Conservation (phyloP, 768 basidiomycete genomes). For the Pleurotus sapidus region DNA sequence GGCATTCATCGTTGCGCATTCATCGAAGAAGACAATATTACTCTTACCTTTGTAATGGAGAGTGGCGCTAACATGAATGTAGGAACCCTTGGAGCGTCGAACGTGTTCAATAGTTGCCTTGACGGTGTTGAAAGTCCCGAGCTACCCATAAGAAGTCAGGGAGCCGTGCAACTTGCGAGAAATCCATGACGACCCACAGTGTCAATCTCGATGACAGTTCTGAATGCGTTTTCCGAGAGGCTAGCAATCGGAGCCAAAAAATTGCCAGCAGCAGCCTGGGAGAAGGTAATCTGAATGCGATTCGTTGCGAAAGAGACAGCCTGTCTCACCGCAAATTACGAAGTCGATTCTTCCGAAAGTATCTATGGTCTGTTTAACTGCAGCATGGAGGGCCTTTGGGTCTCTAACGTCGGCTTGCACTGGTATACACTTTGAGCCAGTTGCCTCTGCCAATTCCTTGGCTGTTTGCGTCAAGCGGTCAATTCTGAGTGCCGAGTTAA, state of each 20-base stretch:
- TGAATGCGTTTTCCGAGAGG: constrained; percentile 88
- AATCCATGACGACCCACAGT: constrained; percentile 46
- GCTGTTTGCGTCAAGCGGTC: constrained; percentile 72
- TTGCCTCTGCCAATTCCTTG: constrained; percentile 62
- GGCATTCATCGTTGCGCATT: constrained; percentile 68
- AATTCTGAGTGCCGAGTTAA: constrained; percentile 39
- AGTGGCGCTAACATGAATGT: constrained; percentile 88
- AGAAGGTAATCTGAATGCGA: not conserved
- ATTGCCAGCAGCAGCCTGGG: constrained; percentile 93
- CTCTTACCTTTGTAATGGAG: constrained; percentile 76
- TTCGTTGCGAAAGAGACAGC: not conserved
- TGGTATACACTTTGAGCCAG: constrained; percentile 70
- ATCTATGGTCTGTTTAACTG: constrained; percentile 72
- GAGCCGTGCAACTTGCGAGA: not conserved
- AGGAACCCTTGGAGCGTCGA: constrained; percentile 70
- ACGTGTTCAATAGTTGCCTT: constrained; percentile 85
- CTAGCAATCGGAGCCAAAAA: constrained; percentile 85
- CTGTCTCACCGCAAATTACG: constrained; percentile 79
- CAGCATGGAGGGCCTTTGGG: constrained; percentile 66
- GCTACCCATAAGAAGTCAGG: constrained; percentile 33
- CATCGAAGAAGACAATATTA: constrained; percentile 46
- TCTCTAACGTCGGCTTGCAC: constrained; percentile 82
- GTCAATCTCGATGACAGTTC: constrained; percentile 92
- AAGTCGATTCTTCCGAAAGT: constrained; percentile 89
- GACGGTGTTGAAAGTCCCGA: constrained; percentile 93